Base-by-base conservation (phyloP, 768 basidiomycete species). In the Lepiota brunneoincarnata region DNA sequence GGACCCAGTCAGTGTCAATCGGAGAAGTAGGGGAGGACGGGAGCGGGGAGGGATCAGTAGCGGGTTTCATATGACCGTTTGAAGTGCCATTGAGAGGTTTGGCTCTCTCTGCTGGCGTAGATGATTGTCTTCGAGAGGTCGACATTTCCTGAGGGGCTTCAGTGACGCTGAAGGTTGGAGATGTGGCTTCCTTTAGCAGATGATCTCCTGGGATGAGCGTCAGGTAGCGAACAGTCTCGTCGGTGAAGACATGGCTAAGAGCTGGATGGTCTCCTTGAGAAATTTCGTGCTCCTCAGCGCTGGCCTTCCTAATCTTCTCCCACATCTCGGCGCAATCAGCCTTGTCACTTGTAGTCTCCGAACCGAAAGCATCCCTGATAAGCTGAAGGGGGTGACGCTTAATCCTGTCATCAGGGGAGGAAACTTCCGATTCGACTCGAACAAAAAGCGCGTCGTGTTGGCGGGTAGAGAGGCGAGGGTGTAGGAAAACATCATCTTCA, bases 401-500 rank as follows among this genome's bases (percentile, higher is more conserved):
- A 28, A 56, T 47, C 40, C 82, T 81, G 44, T 79, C 75, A 26
- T 68, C 68, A 10, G 65, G 67, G 50, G 70, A 63, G 1, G 76
- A 63, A 7, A 82, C 60, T 57, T 86, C 75, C 3, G 83, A 79
- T 50, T 85, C 81, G 18, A 92, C 67, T 34, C 80, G 84, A 23
- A 91, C 81, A 52, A 82, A 82, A 21, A 92, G 74, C 0, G 89
- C 86, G 51, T 82, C 79, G 51, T 81, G 77, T 38, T 65, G 72
- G 38, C 80, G 79, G 1, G 90, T 91, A 4, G 88, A 82, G 62
- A 91, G 84, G 0, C 79, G 82, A 4, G 89, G 84, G 6, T 77
- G 78, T 2, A 86, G 73, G 14, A 89, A 73, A 31, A 87, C 73
- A 21, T 60, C 63, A 9, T 62, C 59, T 43, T 57, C 72, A 69